phyloP scores from a whole-genome alignment of 2,329 filamentous ascomycete genomes.

The Aspergillus sp. region DNA sequence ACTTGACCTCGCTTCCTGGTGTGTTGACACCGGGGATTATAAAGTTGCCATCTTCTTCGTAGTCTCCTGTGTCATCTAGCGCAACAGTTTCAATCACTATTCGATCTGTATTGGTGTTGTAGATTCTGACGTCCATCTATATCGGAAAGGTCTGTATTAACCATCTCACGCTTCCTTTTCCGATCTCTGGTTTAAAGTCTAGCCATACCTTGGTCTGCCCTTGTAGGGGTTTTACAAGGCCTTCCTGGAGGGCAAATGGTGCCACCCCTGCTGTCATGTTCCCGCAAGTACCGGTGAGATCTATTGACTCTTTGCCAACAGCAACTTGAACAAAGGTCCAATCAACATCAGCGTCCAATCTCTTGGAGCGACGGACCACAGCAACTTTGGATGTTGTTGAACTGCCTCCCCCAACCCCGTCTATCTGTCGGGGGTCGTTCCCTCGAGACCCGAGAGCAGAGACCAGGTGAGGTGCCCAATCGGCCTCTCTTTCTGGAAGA shows the following conservation, averaged over 20 bases:
- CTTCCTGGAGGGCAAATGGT: slow-evolving; percentile 59
- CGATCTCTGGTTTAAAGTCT: background rate
- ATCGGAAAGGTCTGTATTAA: background rate
- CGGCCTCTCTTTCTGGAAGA: background rate
- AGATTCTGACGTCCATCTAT: slow-evolving; percentile 55
- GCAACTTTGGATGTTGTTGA: slow-evolving; percentile 69
- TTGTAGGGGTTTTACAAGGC: slow-evolving; percentile 39
- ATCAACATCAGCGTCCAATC: slow-evolving; percentile 55
- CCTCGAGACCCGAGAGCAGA: background rate
- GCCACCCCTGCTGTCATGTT: slow-evolving; percentile 68
- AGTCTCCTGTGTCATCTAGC: slow-evolving; percentile 39
- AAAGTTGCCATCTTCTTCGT: slow-evolving; percentile 51
- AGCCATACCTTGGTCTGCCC: background rate
- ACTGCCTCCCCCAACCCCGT: slow-evolving; percentile 67
- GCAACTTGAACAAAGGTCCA: slow-evolving; percentile 70
- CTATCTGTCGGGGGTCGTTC: slow-evolving; percentile 51
- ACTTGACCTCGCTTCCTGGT: slow-evolving; percentile 53
- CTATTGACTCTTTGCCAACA: slow-evolving; percentile 58
- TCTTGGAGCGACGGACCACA: slow-evolving; percentile 54
- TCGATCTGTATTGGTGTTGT: slow-evolving; percentile 69
- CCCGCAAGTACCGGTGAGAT: slow-evolving; percentile 68
- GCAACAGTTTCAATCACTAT: slow-evolving; percentile 57
- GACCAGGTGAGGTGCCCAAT: background rate
- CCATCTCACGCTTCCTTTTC: too few species aligned
- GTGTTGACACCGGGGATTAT: slow-evolving; percentile 61